Evolutionary conservation across 2,329 filamentous ascomycete genomes (phyloP).

Genomic region (Shiraia bambusicola): DNA sequence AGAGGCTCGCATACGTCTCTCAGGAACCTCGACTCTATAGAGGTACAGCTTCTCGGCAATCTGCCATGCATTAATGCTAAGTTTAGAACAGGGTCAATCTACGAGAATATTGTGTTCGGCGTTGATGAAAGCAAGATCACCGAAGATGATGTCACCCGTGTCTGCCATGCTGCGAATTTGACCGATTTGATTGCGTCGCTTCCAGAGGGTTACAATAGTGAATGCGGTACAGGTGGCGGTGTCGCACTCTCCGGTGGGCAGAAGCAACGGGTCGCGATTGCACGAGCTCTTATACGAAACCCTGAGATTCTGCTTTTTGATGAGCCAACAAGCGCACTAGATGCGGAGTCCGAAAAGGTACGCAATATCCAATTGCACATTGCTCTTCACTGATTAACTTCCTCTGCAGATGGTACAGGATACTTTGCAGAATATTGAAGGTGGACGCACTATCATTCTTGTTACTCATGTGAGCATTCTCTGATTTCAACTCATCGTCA

Average conservation of each 20-base stretch:
- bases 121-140: constrained; percentile 28
- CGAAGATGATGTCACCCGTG: constrained; percentile 28
- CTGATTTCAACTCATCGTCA: too few species aligned
- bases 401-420: too few species aligned
- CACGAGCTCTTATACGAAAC: constrained; percentile 73
- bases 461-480: too few species aligned
- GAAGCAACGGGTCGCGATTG: constrained; percentile 64
- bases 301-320: constrained; percentile 79
- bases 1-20: constrained; percentile 77
- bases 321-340: constrained; percentile 82
- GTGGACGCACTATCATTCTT: too few species aligned
- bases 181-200: constrained; percentile 63
- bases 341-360: constrained; percentile 65
- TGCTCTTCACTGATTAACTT: too few species aligned
- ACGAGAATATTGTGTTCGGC: constrained; percentile 76
- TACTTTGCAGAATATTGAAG: too few species aligned
- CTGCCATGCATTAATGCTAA: too few species aligned
- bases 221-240: constrained; percentile 32
- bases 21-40: constrained; percentile 92
- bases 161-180: constrained; percentile 60
- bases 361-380: too few species aligned
- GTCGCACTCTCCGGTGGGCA: constrained; percentile 60
- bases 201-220: constrained; percentile 38
- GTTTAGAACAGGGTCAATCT: too few species aligned
- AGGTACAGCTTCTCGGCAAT: too few species aligned